phyloP scores from a whole-genome alignment of 805 yeast genomes.

The Starmerella floris region DNA sequence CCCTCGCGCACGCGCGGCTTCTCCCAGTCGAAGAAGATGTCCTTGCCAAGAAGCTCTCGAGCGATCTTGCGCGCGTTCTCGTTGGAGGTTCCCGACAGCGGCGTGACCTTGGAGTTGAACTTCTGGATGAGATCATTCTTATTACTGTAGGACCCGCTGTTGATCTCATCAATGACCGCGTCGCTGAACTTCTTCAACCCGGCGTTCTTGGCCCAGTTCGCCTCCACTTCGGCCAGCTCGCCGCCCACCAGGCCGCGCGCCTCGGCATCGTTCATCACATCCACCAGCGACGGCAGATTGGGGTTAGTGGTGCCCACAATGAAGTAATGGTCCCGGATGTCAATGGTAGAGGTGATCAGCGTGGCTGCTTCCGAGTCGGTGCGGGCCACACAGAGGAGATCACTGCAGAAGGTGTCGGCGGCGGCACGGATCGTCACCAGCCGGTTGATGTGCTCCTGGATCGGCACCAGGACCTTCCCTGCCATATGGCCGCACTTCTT shows the following conservation, averaged over 20 bases:
- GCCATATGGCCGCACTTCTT: conserved; percentile 99
- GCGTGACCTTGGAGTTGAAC: conserved; percentile 58
- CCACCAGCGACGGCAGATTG: conserved; percentile 55
- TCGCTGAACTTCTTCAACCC: conserved; percentile 80
- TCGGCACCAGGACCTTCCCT: conserved; percentile 93
- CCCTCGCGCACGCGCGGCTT: conserved; percentile 92
- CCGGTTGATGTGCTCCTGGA: conserved; percentile 93
- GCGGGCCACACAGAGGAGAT: conserved; percentile 79
- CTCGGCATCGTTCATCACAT: conserved; percentile 75
- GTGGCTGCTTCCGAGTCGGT: conserved; percentile 98
- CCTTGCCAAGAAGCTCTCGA: conserved; percentile 48
- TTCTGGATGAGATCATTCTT: conserved; percentile 48
- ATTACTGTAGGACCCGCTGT: conserved; percentile 43
- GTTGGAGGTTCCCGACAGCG: conserved; percentile 62
- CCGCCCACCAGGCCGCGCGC: conserved; percentile 56
- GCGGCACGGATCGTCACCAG: conserved; percentile 86
- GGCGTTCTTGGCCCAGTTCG: conserved; percentile 69
- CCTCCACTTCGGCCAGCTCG: conserved; percentile 58
- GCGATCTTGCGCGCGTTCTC: conserved; percentile 70
- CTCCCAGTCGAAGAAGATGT: conserved; percentile 87
- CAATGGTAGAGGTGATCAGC: conserved; percentile 82
- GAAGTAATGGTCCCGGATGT: conserved; percentile 86
- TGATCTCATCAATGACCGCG: conserved; percentile 76
- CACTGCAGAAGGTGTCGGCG: conserved; percentile 84
- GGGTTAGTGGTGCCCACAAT: conserved; percentile 86